phyloP scores from a whole-genome alignment of 129 eudicot species.

The Arctium lappa region DNA sequence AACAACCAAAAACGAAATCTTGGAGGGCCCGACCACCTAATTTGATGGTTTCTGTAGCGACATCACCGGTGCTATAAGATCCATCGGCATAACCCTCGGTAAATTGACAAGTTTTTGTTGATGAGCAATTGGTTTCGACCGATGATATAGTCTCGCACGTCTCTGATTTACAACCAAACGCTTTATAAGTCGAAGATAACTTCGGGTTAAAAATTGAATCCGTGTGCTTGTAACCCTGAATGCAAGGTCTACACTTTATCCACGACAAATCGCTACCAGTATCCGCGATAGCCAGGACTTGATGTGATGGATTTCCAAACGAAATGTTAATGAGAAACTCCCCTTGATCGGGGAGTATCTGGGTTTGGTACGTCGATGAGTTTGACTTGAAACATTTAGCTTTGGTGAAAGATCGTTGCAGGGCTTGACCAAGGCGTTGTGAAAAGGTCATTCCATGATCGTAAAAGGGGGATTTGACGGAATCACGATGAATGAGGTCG shows the following conservation, averaged over 20 bases:
- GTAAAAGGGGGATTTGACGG: constrained; percentile 33
- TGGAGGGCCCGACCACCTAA: constrained; percentile 4
- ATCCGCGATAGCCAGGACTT: constrained; percentile 33
- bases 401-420: constrained; percentile 28
- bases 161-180: constrained; percentile 14
- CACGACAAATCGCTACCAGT: constrained; percentile 39
- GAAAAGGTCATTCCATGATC: constrained; percentile 13
- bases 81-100: constrained; percentile 21
- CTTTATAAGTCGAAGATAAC: constrained; percentile 25
- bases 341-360: constrained; percentile 25
- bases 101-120: constrained; percentile 20
- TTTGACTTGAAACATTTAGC: constrained; percentile 14
- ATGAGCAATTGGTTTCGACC: neutral
- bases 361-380: constrained; percentile 9
- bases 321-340: constrained; percentile 40
- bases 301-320: constrained; percentile 24
- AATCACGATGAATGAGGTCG: constrained; percentile 41
- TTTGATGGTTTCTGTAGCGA: constrained; percentile 26
- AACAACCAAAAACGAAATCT: constrained; percentile 32
- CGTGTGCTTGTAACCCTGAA: constrained; percentile 23
- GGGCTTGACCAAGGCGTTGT: constrained; percentile 20
- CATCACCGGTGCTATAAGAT: constrained; percentile 17
- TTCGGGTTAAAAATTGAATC: constrained; percentile 27
- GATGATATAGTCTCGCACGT: neutral
- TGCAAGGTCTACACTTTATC: constrained; percentile 43